These are phyloP conservation scores for Penicillium palitans DNA, from an alignment of 2,329 filamentous ascomycete species.

Conservation along the genomic window DNA sequence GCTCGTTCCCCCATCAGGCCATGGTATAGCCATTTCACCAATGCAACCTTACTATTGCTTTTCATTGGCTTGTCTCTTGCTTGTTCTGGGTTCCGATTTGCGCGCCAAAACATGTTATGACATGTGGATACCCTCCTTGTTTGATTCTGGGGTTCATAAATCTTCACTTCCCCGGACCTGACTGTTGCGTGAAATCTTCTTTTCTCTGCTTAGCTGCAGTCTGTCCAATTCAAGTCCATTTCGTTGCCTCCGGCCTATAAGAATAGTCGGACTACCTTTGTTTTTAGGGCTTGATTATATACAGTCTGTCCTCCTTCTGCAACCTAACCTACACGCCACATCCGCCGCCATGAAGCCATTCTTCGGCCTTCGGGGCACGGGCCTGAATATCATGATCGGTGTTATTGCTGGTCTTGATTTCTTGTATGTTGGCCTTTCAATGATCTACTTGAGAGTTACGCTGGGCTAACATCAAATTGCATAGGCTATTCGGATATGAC, in stretches of 20 bases:
- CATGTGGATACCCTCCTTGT: constrained; percentile 1
- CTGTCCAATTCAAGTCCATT: neutral
- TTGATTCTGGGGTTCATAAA: constrained; percentile 18
- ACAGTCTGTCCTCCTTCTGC: neutral
- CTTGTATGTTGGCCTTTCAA: constrained; percentile 43
- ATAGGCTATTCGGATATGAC: constrained; percentile 61
- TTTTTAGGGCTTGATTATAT: constrained; percentile 10
- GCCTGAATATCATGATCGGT: constrained; percentile 68
- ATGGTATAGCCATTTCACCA: neutral
- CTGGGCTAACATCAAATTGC: neutral
- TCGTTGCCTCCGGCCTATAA: neutral
- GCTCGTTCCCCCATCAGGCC: neutral
- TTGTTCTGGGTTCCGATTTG: neutral
- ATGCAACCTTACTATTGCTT: constrained; percentile 3
- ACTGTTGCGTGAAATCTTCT: neutral
- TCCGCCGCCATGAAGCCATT: constrained; percentile 45
- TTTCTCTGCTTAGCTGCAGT: constrained; percentile 3
- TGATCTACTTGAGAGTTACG: neutral
- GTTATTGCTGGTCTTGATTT: constrained; percentile 73
- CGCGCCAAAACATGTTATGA: neutral
- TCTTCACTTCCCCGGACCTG: constrained; percentile 12
- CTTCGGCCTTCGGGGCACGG: constrained; percentile 65
- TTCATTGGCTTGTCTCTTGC: neutral
- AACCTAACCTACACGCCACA: neutral
- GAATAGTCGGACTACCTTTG: neutral